Conservation (phyloP, 306 rosid genomes). For the Rosa rugosa region DNA sequence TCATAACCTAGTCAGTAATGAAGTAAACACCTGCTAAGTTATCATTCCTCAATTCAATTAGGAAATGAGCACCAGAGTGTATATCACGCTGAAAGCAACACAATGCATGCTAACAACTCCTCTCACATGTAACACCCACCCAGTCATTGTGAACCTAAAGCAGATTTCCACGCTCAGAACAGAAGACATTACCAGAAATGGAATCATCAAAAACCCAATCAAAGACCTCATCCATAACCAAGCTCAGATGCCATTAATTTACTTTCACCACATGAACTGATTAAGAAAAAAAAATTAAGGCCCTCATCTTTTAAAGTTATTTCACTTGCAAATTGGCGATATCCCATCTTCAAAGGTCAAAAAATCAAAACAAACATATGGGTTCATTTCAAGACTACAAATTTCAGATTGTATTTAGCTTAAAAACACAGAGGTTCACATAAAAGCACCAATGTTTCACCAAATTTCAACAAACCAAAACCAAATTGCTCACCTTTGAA, state of each 20-base stretch:
- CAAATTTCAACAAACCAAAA: neutral
- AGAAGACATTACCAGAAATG: too few relatives aligned
- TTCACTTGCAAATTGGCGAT: neutral
- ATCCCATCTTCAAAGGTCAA: neutral
- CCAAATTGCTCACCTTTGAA: slow-evolving; percentile 31
- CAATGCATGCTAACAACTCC: neutral
- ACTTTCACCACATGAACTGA: neutral
- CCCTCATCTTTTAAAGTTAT: neutral
- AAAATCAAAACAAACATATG: neutral
- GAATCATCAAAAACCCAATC: neutral
- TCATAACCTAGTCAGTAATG: neutral
- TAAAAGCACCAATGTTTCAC: neutral
- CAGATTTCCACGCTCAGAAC: neutral
- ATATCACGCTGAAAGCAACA: neutral
- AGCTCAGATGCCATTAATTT: neutral
- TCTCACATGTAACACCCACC: neutral
- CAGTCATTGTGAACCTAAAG: neutral
- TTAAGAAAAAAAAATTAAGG: neutral
- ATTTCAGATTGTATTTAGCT: neutral
- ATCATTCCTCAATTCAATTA: neutral
- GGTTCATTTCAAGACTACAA: neutral
- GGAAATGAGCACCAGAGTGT: neutral
- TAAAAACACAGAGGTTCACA: neutral
- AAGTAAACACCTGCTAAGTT: neutral
- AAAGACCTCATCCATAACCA: neutral